Base-by-base conservation (phyloP, 1,139 yeast genomes). In the Sugiyamaella castrensis region DNA sequence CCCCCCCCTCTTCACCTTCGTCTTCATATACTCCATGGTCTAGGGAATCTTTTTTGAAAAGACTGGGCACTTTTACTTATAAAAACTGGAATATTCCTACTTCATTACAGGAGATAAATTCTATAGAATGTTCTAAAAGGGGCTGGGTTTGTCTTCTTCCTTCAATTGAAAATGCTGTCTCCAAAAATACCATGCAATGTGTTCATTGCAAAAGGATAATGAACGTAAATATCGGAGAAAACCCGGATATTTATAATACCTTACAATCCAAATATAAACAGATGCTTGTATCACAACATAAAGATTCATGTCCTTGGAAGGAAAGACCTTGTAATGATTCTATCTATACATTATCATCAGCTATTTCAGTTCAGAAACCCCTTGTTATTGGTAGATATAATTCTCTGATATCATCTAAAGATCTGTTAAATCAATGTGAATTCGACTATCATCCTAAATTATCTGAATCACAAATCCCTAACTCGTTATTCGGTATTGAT, bases 11-110 rank as follows among this genome's bases (percentile, higher is more conserved):
- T 12, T 27, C 35, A 9, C 11, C 45, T 29, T 31, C 44, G 1
- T 26, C 47, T 4, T 31, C 52, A 15, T 57, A 57, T 37, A 47
- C 53, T 24, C 61, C 61, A 24, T 58, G 61, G 61, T 53, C 57
- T 12, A 47, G 59, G 28, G 57, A 56, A 4, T 36, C 28, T 35
- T 53, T 58, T 34, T 47, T 58, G 2, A 42, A 40, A 8, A 48
- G 61, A 24, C 45, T 58, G 40, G 24, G 53, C 2, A 50, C 58
- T n/a, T 58, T 39, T 40, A 49, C 51, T 2, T 47, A 46, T 34
- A 45, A 45, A 38, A 40, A 49, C 36, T 58, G 61, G 61, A 50
- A 43, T 15, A 41, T 57, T 3, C 59, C 61, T n/a, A 27, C 47
- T 2, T 41, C 42, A 4, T 34, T 51, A 37, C 36, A 19, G 15